These are phyloP conservation scores for Phytophthora podocarpi DNA, from an alignment of 352 stramenopile genomes.

Conservation along the genomic window DNA sequence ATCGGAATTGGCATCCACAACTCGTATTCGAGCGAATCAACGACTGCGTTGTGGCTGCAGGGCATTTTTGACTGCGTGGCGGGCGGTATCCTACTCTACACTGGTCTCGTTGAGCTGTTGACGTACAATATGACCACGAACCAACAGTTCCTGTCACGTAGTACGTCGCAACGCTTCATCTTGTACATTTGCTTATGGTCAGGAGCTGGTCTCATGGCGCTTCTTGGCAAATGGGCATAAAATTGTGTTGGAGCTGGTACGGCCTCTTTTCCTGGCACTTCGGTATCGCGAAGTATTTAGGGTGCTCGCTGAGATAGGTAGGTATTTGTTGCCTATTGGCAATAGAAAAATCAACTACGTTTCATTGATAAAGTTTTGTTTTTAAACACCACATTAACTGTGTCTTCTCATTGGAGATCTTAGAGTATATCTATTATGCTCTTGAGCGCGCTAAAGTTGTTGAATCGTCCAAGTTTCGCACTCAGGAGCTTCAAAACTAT, in stretches of 20 bases:
- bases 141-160: conserved; percentile 47
- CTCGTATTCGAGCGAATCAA: conserved; percentile 54
- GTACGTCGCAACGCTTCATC: conserved; percentile 30
- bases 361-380: too few species aligned
- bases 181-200: conserved; percentile 53
- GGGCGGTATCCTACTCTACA: conserved; percentile 76
- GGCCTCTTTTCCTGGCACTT: too few species aligned
- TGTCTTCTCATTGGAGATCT: too few species aligned
- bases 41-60: conserved; percentile 61
- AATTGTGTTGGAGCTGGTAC: neutral
- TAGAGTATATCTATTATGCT: too few species aligned
- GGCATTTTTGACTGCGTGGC: conserved; percentile 69
- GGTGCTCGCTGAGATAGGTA: too few species aligned
- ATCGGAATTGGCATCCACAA: conserved; percentile 62
- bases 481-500: too few species aligned
- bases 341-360: too few species aligned
- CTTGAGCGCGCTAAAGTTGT: too few species aligned
- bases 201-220: conserved; percentile 55
- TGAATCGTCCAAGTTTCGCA: too few species aligned
- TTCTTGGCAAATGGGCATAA: conserved; percentile 73
- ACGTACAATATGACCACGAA: conserved; percentile 78
- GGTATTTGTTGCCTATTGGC: too few species aligned
- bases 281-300: too few species aligned
- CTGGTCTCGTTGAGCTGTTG: conserved; percentile 65
- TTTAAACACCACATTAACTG: too few species aligned